Evolutionary conservation across 1,139 yeast species (phyloP), one percentile per base, ranked within the genome.

Genomic region (Lodderomyces pseudojiufengensis): DNA sequence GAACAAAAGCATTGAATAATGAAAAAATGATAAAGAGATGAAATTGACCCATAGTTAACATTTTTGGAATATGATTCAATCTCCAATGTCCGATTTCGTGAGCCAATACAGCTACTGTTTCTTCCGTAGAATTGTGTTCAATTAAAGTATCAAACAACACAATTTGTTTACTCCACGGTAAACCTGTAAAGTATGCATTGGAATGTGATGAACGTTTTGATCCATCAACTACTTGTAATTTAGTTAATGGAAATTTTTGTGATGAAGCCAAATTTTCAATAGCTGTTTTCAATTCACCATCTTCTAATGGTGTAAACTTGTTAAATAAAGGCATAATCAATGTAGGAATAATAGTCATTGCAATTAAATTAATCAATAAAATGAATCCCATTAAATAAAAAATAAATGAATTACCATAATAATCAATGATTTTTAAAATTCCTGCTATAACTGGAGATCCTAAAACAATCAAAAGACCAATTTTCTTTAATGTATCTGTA

Each of bases 71-170:
- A 60, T 92, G 98, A 42, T 83, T 80, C 57, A 84, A 72, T 49
- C 84, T 83, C 98, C 98, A 92, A 60, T 92, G 98, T 33, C 98
- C 98, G 48, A 92, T 84, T 65, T 92, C 98, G 56, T 92, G 98
- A 15, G 95, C 97, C 51, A 92, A 71, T 1, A 92, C 95, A 29
- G 98, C 97, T 37, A 90, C 87, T 23, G 90, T 85, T 61, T 92
- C 95, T 33, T 75, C 76, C 24, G 78, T 75, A 24, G 88, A 65
- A 23, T 90, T 80, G 40, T 85, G 84, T 43, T 84, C 80, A 47
- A 92, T 81, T 62, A 92, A 74, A 7, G 97, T 92, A 52, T 92
- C 98, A 57, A 72, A 92, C 37, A 92, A 73, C 33, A 92, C 97
- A 62, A 92, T 92, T 59, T 90, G 92, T 63, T 92, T 92, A 40